Evolutionary conservation across 257 asterid species (phyloP).

Genomic region (Capsicum baccatum): DNA sequence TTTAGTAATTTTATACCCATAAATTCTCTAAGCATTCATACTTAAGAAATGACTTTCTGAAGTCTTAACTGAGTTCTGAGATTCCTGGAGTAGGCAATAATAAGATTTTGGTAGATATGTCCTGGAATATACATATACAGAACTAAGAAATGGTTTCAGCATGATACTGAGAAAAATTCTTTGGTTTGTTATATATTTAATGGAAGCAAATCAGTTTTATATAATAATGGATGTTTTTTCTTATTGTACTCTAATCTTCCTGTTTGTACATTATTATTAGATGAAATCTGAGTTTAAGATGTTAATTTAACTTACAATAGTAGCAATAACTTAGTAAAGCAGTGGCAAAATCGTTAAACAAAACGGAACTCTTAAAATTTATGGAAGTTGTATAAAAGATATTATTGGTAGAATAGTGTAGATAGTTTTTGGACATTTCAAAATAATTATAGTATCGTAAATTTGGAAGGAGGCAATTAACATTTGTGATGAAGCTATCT

Average conservation of each 20-base stretch:
- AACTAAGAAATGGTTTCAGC: conserved; percentile 2
- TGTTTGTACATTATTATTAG: too few relatives aligned
- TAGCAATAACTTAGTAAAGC: background rate
- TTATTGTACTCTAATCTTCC: too few relatives aligned
- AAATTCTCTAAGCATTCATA: background rate
- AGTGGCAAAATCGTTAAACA: background rate
- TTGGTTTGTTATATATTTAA: background rate
- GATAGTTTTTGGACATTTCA: background rate
- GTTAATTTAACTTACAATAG: too few relatives aligned
- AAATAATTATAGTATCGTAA: background rate
- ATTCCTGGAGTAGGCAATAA: too few relatives aligned
- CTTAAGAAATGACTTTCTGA: background rate
- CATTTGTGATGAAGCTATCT: background rate
- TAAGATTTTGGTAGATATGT: background rate
- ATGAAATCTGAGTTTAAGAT: too few relatives aligned
- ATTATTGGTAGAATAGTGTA: background rate
- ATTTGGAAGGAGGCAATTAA: background rate
- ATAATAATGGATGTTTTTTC: too few relatives aligned
- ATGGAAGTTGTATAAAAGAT: background rate
- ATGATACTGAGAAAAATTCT: background rate
- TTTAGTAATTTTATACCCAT: background rate
- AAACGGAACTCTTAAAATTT: background rate
- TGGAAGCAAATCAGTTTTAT: background rate
- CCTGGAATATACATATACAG: background rate
- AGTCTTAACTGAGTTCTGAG: background rate